Conservation (phyloP, 495 filamentous ascomycete species). For the Astrothelium subdiscretum region DNA sequence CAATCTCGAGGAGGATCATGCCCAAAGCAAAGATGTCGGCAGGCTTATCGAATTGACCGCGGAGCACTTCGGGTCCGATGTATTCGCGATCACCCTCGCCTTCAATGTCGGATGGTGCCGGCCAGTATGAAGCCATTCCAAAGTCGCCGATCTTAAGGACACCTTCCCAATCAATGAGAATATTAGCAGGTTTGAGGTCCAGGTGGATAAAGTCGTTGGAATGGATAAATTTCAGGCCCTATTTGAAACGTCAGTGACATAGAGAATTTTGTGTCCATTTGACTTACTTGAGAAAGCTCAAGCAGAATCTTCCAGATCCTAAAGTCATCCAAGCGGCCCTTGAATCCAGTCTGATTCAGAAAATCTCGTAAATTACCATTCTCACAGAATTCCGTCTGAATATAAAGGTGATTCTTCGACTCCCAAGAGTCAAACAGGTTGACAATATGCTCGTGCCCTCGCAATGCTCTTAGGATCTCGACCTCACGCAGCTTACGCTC, state of each 20-base stretch:
- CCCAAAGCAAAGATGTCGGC: conserved; percentile 90
- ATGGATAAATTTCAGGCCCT: conserved; percentile 86
- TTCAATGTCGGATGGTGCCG: conserved; percentile 63
- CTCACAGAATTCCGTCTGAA: conserved; percentile 93
- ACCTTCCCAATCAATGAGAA: conserved; percentile 84
- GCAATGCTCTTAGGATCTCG: conserved; percentile 55
- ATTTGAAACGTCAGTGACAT: conserved; percentile 26
- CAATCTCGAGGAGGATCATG: conserved; percentile 86
- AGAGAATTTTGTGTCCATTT: not conserved
- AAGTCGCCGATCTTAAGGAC: conserved; percentile 93
- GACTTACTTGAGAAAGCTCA: conserved; percentile 63
- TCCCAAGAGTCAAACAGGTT: conserved; percentile 80
- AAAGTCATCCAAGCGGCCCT: conserved; percentile 87
- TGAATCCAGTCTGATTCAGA: conserved; percentile 61
- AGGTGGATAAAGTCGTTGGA: conserved; percentile 81
- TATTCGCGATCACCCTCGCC: conserved; percentile 93
- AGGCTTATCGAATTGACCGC: conserved; percentile 74
- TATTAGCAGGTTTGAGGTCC: conserved; percentile 90
- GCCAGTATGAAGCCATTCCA: conserved; percentile 76
- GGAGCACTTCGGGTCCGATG: conserved; percentile 82
- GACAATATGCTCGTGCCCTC: conserved; percentile 68
- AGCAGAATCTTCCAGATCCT: conserved; percentile 94
- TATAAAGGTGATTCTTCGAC: conserved; percentile 68
- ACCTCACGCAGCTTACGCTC: conserved; percentile 72
- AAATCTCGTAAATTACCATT: conserved; percentile 82